Base-by-base conservation (phyloP, 257 asterid species). In the Ehretia macrophylla region DNA sequence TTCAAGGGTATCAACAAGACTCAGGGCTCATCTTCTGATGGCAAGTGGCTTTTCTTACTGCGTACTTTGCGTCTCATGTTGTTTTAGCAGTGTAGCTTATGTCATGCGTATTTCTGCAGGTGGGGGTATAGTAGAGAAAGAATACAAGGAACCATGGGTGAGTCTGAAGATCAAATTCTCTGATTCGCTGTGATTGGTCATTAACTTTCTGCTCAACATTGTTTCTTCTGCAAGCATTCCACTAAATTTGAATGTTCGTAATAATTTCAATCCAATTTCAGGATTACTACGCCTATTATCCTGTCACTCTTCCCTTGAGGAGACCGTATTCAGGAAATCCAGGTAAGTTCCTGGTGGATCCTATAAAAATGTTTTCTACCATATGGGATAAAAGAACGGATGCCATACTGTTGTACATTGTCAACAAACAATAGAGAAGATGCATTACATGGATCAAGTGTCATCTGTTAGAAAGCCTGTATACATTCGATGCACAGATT, bases 291-390 rank as follows among this genome's bases (percentile, higher is more conserved):
- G 52, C 84, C 50, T 16, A 80, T 65, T 92, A 92, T 73, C 97
- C 97, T 20, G 59, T 53, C 14, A 68, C 81, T 17, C 95, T 84
- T 68, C 99, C 97, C 27, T 1, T 84, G 62, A 84, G 99, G 77
- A 75, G 88, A 71, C 99, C 97, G 27, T 78, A 88, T 72, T 77
- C 96, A 3, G 99, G 96, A 76, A 79, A 92, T 85, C 97, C 97
- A 73, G 99, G 99, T 83, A 64, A 21, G 47, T 27, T 17, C 20
- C 22, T 17, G 56, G 20, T n/a, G 38, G 23, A 22, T 38, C 44
- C 53, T 40, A 5, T 19, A 3, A 19, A 10, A 52, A 53, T 14
- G n/a, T 39, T 14, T 54, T 22, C 27, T 0, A 0, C 44, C 37
- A 17, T 51, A 17, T 10, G 11, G 37, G 32, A 27, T 6, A 27